These are phyloP conservation scores for barley (Hordeum vulgare) DNA, from an alignment of 176 grass and related monocot genomes.

Conservation along the genomic window MorexV3_pseudomolecules_assembly NC_058520.1:570839614-570840113, in stretches of 20 bases:
- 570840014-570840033: not conserved
- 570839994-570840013: not conserved
- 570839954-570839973: not conserved
- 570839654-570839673: not conserved
- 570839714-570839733: not conserved
- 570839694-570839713: not conserved
- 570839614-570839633: not conserved
- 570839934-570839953: not conserved
- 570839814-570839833: not conserved
- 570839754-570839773: constrained; percentile 38
- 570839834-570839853: not conserved
- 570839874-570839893: not conserved
- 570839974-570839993: not conserved
- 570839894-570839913: not conserved
- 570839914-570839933: not conserved
- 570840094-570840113: no score
- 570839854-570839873: not conserved
- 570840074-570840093: no score
- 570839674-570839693: not conserved
- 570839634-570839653: not conserved
- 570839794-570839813: not conserved
- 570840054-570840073: no score
- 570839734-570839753: not conserved
- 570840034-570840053: no score
- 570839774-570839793: constrained; percentile 15